These are phyloP conservation scores for Solanum chiquidenum DNA, from an alignment of 257 asterid species.

Conservation along the genomic window DNA sequence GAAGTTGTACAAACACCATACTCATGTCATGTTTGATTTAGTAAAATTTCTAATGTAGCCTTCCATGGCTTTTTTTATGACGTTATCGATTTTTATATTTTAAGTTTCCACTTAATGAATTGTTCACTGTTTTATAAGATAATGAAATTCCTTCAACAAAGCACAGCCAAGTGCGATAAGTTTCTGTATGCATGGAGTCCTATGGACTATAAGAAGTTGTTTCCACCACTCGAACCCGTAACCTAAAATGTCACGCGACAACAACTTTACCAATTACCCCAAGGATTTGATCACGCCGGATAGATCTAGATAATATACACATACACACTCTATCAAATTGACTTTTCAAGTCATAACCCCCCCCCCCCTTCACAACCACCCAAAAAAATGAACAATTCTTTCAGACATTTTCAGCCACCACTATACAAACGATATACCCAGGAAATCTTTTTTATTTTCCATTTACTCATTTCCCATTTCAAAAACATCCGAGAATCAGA, in stretches of 20 bases:
- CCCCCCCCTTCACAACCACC: too few relatives aligned
- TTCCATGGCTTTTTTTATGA: too few relatives aligned
- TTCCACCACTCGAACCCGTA: not conserved
- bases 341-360: not conserved
- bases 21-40: not conserved
- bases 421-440: too few relatives aligned
- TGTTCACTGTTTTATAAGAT: not conserved
- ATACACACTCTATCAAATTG: not conserved
- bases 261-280: not conserved
- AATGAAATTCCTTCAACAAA: not conserved
- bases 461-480: too few relatives aligned
- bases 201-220: not conserved
- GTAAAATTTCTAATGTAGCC: too few relatives aligned
- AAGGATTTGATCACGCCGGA: too few relatives aligned
- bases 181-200: not conserved
- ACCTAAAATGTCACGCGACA: too few relatives aligned
- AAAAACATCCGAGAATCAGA: not conserved
- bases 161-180: not conserved
- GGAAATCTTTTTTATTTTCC: too few relatives aligned
- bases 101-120: not conserved
- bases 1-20: not conserved
- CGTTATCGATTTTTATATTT: not conserved
- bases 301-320: not conserved
- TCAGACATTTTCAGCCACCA: too few relatives aligned
- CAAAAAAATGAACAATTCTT: too few relatives aligned